Base-by-base conservation (phyloP, 306 rosid genomes). In the Quercus berberidifolia region DNA sequence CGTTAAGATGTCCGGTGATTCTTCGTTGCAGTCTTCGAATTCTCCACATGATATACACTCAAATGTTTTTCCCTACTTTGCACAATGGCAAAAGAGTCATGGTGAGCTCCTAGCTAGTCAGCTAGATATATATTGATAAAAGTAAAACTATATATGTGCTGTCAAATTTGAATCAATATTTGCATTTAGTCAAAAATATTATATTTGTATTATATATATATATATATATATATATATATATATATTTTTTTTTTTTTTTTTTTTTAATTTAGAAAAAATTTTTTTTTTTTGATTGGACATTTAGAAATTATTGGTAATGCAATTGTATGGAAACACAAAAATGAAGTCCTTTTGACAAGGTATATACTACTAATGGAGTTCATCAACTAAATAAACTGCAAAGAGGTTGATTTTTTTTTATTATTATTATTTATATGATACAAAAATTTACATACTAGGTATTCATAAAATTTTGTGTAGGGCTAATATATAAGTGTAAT, bases 61-160 rank as follows among this genome's bases (percentile, higher is more conserved):
- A 21, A 63, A 65, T 17, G 90, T 82, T 1, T 90, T 93, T 74
- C 97, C 98, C 20, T 90, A 83, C 79, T 93, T 89, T 55, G 76
- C 94, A 69, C 77, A 82, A n/a, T 93, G 98, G 98, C 94, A 26
- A 88, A 69, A 76, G 51, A 85, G 92, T 46, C 82, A 87, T 76
- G 98, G 98, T 93, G 28, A 65, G 82, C 69, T 33, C 46, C 23
- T 65, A 17, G 46, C 49, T 31, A 17, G 21, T 3, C 8, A 41
- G 46, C 12, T 41, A 41, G 46, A 41, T 0, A 26, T 26, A 41
- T 8, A 8, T 41, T 8, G 46, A 41, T 41, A 2, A 38, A 38
- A 38, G 46, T 49, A 49, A 46, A 3, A 3, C 5, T 3, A 49
- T 3, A 49, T 12, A 49, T 49, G 54, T 49, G 54, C 54, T 49